Evolutionary conservation across 1,284 basidiomycete genomes (phyloP).

Genomic region (Pyrrhoderma lamaoense): DNA sequence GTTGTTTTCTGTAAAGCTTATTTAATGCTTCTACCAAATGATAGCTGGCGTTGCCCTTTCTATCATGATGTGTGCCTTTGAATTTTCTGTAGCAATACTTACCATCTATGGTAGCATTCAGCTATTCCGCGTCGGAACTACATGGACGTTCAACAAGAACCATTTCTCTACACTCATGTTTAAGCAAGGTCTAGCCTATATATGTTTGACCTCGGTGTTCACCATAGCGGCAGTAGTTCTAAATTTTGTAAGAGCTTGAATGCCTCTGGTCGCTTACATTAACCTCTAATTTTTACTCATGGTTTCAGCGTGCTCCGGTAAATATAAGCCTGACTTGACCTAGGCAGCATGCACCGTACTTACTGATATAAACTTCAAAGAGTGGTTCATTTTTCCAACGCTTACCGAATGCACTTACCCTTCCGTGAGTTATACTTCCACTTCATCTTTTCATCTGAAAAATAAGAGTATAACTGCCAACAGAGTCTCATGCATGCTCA

Average conservation of each 20-base stretch:
- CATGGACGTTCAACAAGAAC: conserved; percentile 20
- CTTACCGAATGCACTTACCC: conserved; percentile 3
- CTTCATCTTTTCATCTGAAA: too few relatives aligned
- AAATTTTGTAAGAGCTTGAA: not conserved
- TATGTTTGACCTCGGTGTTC: conserved; percentile 1
- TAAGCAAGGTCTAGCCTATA: conserved; percentile 26
- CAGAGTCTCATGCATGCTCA: conserved; percentile 5
- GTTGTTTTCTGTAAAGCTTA: too few relatives aligned
- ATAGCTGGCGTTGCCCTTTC: conserved; percentile 19
- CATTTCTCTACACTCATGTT: conserved; percentile 26
- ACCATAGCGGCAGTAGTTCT: conserved; percentile 4
- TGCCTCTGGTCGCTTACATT: not conserved
- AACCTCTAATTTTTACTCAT: too few relatives aligned
- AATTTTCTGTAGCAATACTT: conserved; percentile 24
- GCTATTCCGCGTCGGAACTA: conserved; percentile 22
- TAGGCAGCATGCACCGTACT: too few relatives aligned
- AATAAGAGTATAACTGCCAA: too few relatives aligned
- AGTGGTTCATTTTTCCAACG: conserved; percentile 3
- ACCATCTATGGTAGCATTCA: conserved; percentile 28
- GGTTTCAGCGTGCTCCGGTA: too few relatives aligned
- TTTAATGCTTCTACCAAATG: too few relatives aligned
- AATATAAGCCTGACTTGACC: too few relatives aligned
- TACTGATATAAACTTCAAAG: not conserved
- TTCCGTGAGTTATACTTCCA: not conserved
- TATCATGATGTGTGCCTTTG: conserved; percentile 27